phyloP scores from a whole-genome alignment of 108 stramenopile species.

The Cylindrotheca closterium region DNA sequence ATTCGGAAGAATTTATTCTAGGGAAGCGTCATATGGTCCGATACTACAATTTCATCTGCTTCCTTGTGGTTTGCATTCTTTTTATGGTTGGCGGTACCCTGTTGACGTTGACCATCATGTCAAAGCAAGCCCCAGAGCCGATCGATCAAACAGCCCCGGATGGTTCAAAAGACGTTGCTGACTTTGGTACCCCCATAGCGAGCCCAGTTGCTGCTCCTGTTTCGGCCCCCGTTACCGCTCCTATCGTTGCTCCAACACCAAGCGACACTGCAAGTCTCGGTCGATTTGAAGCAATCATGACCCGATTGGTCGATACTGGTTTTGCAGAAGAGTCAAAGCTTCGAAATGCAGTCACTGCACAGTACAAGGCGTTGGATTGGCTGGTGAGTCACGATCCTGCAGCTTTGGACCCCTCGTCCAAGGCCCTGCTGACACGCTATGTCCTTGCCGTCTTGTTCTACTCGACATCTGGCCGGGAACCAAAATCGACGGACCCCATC shows the following conservation, averaged over 20 bases:
- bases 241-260: too few species aligned
- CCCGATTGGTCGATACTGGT: not conserved
- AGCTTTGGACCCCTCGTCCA: not conserved
- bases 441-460: conserved; percentile 1
- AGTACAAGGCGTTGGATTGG: conserved; percentile 4
- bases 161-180: too few species aligned
- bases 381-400: not conserved
- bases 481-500: not conserved
- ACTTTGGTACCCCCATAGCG: not conserved
- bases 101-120: not conserved
- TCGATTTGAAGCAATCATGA: not conserved
- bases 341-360: not conserved
- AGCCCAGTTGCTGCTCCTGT: not conserved
- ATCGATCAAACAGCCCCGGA: too few species aligned
- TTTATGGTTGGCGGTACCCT: not conserved
- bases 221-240: not conserved
- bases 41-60: not conserved
- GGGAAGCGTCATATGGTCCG: not conserved
- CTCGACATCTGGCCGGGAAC: not conserved
- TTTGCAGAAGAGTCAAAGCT: not conserved
- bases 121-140: not conserved
- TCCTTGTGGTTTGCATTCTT: not conserved
- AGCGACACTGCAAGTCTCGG: not conserved
- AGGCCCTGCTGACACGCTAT: not conserved
- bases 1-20: not conserved